Conservation (phyloP, 140 eudicot genomes). For the Senecio squalidus region DNA sequence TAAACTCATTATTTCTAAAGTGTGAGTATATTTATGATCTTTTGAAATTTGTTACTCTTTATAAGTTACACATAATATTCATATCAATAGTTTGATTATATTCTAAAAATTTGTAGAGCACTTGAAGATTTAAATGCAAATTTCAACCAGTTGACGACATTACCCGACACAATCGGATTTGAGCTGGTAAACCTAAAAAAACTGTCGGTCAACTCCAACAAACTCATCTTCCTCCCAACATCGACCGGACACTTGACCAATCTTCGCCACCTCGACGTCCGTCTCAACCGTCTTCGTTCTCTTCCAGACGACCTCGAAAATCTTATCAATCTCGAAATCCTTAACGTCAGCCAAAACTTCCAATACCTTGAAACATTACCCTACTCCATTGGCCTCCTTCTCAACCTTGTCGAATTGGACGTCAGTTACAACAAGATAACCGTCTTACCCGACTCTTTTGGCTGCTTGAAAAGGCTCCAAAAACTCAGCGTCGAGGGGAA, state of each 20-base stretch:
- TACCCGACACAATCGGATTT: slow-evolving; percentile 68
- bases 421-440: slow-evolving; percentile 67
- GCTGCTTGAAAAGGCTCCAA: slow-evolving; percentile 50
- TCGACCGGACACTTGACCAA: slow-evolving; percentile 65
- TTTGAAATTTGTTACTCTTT: too few relatives aligned
- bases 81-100: neutral
- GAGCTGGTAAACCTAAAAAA: slow-evolving; percentile 61
- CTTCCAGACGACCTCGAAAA: slow-evolving; percentile 79
- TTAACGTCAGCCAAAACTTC: slow-evolving; percentile 76
- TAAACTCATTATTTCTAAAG: too few relatives aligned
- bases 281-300: slow-evolving; percentile 69
- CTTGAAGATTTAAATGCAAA: slow-evolving; percentile 70
- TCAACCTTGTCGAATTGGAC: slow-evolving; percentile 64
- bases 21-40: too few relatives aligned
- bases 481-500: slow-evolving; percentile 76
- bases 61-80: too few relatives aligned
- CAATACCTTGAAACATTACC: slow-evolving; percentile 51
- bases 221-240: slow-evolving; percentile 54
- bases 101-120: slow-evolving; percentile 33
- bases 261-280: slow-evolving; percentile 65
- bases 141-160: slow-evolving; percentile 52
- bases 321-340: slow-evolving; percentile 56
- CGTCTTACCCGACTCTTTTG: slow-evolving; percentile 53
- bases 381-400: slow-evolving; percentile 66
- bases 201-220: slow-evolving; percentile 74